A percentile compares a stretch with the other conserved stretches of the same genome.
Conservation (phyloP, 176 grass and related monocot species). For the Lolium multiflorum region DNA sequence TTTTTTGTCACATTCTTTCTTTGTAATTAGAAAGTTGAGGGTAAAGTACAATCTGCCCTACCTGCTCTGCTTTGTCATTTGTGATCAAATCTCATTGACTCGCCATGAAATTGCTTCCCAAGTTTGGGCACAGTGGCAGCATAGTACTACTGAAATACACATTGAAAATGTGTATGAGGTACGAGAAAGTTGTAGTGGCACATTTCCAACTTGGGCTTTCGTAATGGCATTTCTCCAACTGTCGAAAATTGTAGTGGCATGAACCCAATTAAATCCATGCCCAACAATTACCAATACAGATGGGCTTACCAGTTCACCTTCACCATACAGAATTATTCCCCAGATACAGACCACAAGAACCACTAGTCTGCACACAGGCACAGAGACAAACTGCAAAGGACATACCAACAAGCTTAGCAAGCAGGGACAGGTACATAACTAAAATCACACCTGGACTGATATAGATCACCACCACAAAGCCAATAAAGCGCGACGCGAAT, state of each 20-base stretch:
- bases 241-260: background rate
- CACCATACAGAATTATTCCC: background rate
- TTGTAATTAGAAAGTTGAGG: too few species aligned
- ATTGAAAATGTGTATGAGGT: background rate
- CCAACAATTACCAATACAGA: background rate
- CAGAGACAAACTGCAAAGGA: background rate
- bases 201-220: too few species aligned
- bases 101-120: background rate
- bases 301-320: background rate
- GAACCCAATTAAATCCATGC: background rate
- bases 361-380: background rate
- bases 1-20: too few species aligned
- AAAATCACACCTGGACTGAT: background rate
- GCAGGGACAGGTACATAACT: background rate
- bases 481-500: background rate
- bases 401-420: background rate
- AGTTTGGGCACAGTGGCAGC: background rate
- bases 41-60: too few species aligned
- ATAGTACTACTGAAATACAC: too few species aligned
- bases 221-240: too few species aligned
- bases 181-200: too few species aligned
- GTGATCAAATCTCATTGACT: background rate
- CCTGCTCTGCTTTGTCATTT: background rate
- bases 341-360: background rate
- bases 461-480: background rate